Evolutionary conservation across 2,329 filamentous ascomycete species (phyloP), one percentile per base, ranked within the genome.

Genomic region (Pseudohalonectria lignicola): DNA sequence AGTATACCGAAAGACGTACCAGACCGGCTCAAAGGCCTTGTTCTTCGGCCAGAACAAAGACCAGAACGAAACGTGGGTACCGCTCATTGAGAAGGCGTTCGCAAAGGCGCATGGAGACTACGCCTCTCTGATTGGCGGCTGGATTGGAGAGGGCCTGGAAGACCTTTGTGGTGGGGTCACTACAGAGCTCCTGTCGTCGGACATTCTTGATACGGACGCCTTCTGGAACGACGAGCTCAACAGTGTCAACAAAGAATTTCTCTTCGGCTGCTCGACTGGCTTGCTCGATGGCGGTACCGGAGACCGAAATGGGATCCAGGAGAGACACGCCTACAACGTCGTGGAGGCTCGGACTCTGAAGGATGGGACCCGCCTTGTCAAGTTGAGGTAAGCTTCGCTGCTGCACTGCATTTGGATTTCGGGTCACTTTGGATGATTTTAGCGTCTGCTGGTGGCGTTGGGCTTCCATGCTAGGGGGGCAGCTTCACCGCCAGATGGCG

Each of bases 51-150:
- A 84, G 52, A 86, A 82, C 55, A 71, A 73, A 42, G 73, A 83
- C 46, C 74, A 78, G 3, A 84, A 86, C 49, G 82, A 88, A 55
- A 88, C 82, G 0, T 88, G 83, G 83, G 65, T 88, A 21, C 82
- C 83, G 1, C 64, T 88, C 17, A 68, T 88, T 1, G 83, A 88
- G 50, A 88, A 88, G 55, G 82, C 81, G 2, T 87, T 84, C 49
- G 83, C 83, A 15, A 88, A 88, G 53, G 81, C 82, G 0, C 83
- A 88, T 44, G 83, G 82, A 4, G 85, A 92, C 51, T 93, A 82
- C 47, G 74, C 69, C 15, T 71, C 80, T 2, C 83, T 93, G 25
- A 72, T 82, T 30, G 82, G 83, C 6, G 84, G 84, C 0, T 86
- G 79, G 52, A 64, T 64, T 10, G 66, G 74, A 15, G 74, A 77